Base-by-base conservation (phyloP, 192 early-diverging fungal genomes). In the Coemansia sp. region DNA sequence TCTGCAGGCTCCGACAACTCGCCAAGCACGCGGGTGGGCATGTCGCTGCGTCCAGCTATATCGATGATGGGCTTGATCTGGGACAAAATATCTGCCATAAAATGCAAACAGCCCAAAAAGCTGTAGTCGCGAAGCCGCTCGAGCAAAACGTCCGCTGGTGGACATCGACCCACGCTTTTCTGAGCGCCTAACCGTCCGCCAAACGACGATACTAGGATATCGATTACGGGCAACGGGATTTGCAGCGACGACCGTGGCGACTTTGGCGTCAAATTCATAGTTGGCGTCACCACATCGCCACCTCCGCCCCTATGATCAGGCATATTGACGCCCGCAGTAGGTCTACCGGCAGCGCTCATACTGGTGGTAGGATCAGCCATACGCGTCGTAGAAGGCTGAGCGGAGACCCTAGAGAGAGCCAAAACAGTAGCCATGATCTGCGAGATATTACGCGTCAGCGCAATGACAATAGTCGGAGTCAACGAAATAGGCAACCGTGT, bases 61-160 rank as follows among this genome's bases (percentile, higher is more conserved):
- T 75, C 78, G 38, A 80, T 68, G 13, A 80, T 68, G 20, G 78
- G 78, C 65, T 80, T 75, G 52, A 80, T 53, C 63, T 71, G 78
- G 30, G 49, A 9, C 49, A 80, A 49, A 18, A 80, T 75, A 35
- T 80, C 78, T 0, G 78, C 69, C 78, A 80, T 75, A 63, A 80
- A 80, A 56, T 80, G 78, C 67, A 80, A 32, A 43, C 78, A 80
- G 13, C 78, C 78, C 15, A 80, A 73, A 24, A 80, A 80, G 59
- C 38, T 69, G 60, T 80, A 80, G 66, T 80, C 73, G 56, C 78
- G 67, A 38, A 80, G 53, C 38, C 65, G 65, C 67, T 71, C 62
- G 18, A 75, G 64, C 62, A 80, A 39, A 13, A 49, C 62, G 32
- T 80, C 78, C 3, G 78, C 69, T 9, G 67, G 70, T 38, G 78